Evolutionary conservation across 768 basidiomycete genomes (phyloP), one percentile per base, ranked within the genome.

Genomic region (Pleurotus djamor): DNA sequence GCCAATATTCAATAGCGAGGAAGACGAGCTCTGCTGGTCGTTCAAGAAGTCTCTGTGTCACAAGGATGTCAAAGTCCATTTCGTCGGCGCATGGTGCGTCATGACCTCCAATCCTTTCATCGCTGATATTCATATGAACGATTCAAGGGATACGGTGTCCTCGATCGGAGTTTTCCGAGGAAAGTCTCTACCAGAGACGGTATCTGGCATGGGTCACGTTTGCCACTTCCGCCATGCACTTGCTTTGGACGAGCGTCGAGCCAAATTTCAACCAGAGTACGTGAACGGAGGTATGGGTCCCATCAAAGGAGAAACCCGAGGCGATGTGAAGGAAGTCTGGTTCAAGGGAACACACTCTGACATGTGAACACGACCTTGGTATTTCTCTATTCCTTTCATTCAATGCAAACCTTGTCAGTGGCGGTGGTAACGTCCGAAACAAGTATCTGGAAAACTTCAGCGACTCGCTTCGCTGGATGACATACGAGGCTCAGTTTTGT

Each of bases 61-160:
- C 52, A 58, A 37, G 60, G 59, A 69, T 5, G 72, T 78, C 38
- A 67, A 65, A 33, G 72, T 79, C 1, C 78, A 81, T 65, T 81
- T 81, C 54, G 67, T 80, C 4, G 79, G 79, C 3, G 74, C 69
- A 16, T 81, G 79, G 80, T 79, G 51, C 13, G 65, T 43, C 12
- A 12, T 12, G 21, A 33, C 4, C 41, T 16, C 45, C 7, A 13
- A n/a, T 48, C 4, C 10, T 33, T 54, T 54, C 52, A 10, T 7
- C 32, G 21, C 17, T 10, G 10, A 16, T 7, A 38, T 4, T 14
- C 3, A 33, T 14, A 7, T 52, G 73, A 73, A 73, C 71, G 73
- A 7, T 72, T 28, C 21, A 28, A 28, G 21, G 21, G 21, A 28
- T 28, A 28, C 21, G 21, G 21, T 28, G 21, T 28, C 73, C 28